Percentiles rank a stretch among this genome's conserved stretches.
Conservation (phyloP, 2,329 filamentous ascomycete species). For the Sarocladium strictum region DNA sequence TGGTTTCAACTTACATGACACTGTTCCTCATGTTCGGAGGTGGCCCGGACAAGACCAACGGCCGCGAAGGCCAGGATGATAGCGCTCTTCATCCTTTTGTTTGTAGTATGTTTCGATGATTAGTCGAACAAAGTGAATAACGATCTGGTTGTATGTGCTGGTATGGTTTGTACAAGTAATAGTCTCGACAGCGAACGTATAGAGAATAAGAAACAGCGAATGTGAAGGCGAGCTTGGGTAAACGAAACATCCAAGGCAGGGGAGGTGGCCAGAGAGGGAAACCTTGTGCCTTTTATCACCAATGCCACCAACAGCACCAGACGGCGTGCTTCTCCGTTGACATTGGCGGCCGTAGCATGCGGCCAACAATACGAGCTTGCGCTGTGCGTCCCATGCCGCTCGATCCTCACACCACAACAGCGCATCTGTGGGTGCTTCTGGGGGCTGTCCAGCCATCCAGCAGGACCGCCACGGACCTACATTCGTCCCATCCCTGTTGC, state of each 20-base stretch:
- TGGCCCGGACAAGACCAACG: conserved; percentile 10
- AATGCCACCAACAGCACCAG: neutral
- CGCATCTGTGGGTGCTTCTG: neutral
- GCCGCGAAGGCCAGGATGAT: conserved; percentile 9
- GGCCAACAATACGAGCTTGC: conserved; percentile 9
- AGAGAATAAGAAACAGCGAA: conserved; percentile 8
- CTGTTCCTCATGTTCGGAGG: neutral
- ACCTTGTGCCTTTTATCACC: conserved; percentile 6
- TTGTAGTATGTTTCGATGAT: neutral
- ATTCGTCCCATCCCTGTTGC: conserved; percentile 8
- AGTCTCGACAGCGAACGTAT: conserved; percentile 1
- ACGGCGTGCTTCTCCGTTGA: neutral
- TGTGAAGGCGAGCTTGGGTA: conserved; percentile 7
- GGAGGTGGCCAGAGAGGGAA: conserved; percentile 3
- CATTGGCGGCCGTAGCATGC: neutral
- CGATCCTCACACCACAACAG: conserved; percentile 6
- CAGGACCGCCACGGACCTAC: neutral
- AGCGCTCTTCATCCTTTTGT: conserved; percentile 13
- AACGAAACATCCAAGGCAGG: conserved; percentile 4
- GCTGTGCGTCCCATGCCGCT: conserved; percentile 1
- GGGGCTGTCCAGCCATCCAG: neutral
- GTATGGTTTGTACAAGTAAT: neutral
- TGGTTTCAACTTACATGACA: conserved; percentile 1
- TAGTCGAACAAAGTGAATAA: conserved; percentile 2
- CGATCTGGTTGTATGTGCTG: neutral